A percentile compares a stretch with the other conserved stretches of the same genome.
phyloP scores from a whole-genome alignment of 2,329 filamentous ascomycete species.

The Stemphylium vesicarium region DNA sequence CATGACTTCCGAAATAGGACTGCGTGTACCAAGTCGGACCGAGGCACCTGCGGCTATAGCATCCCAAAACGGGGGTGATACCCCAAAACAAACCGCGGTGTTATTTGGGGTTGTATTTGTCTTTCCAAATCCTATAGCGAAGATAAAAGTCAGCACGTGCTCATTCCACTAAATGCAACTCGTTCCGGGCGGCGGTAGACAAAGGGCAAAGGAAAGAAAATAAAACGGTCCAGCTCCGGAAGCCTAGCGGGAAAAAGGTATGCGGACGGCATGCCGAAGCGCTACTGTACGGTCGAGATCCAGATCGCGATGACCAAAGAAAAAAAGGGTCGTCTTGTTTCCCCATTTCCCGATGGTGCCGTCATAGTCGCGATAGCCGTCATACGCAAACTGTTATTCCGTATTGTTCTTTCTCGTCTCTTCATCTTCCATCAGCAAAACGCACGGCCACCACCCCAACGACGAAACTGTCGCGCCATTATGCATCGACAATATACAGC shows the following conservation, averaged over 20 bases:
- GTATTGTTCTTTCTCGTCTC: background rate
- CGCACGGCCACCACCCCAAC: constrained; percentile 1
- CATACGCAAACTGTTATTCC: background rate
- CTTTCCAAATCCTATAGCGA: constrained; percentile 88
- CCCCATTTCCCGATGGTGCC: constrained; percentile 1
- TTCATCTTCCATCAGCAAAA: constrained; percentile 9
- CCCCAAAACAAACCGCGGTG: background rate
- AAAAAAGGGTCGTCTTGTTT: background rate
- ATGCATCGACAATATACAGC: constrained; percentile 18
- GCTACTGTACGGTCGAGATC: constrained; percentile 7
- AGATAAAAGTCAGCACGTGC: constrained; percentile 34
- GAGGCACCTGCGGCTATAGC: background rate
- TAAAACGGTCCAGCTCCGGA: constrained; percentile 3
- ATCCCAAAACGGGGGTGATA: background rate
- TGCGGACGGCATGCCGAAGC: constrained; percentile 9
- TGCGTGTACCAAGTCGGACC: constrained; percentile 3
- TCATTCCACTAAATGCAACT: constrained; percentile 1
- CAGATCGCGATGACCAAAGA: constrained; percentile 3
- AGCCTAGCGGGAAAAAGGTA: background rate
- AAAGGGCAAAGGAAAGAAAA: background rate
- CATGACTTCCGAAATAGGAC: constrained; percentile 8
- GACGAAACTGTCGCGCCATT: constrained; percentile 15
- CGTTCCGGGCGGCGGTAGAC: background rate
- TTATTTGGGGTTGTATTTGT: constrained; percentile 76
- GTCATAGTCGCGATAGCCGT: constrained; percentile 17